phyloP scores from a whole-genome alignment of 1,139 yeast genomes.

The Yamadazyma taylorii region DNA sequence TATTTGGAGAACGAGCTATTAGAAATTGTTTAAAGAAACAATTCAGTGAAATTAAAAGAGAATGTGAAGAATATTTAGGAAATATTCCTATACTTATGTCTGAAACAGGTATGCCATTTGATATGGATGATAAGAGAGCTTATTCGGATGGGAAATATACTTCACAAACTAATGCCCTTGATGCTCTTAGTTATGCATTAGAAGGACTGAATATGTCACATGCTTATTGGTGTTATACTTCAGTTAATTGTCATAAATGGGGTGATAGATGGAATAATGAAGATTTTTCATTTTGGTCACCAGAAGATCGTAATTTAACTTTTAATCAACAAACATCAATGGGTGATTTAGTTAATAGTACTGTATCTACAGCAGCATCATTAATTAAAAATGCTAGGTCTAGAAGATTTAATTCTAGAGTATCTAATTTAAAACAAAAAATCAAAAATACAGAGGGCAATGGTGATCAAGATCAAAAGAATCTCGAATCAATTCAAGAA shows the following conservation, averaged over 20 bases:
- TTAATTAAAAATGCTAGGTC: slow-evolving; percentile 12
- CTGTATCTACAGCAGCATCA: slow-evolving; percentile 16
- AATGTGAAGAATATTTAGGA: slow-evolving; percentile 62
- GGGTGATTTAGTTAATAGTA: slow-evolving; percentile 13
- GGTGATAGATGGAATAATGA: slow-evolving; percentile 96
- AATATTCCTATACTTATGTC: slow-evolving; percentile 72
- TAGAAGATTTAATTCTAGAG: slow-evolving; percentile 11
- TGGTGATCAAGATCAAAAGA: no score
- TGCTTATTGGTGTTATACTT: slow-evolving; percentile 84
- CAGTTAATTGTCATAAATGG: slow-evolving; percentile 69
- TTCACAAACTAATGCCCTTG: slow-evolving; percentile 79
- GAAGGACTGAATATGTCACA: slow-evolving; percentile 72
- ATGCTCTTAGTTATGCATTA: slow-evolving; percentile 75
- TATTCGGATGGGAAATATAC: slow-evolving; percentile 62
- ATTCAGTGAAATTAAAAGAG: slow-evolving; percentile 60
- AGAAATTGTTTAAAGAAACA: slow-evolving; percentile 71
- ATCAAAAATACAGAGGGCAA: slow-evolving; percentile 4
- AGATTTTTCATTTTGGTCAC: slow-evolving; percentile 84
- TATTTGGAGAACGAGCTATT: slow-evolving; percentile 77
- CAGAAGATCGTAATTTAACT: slow-evolving; percentile 51
- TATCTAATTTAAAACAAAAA: slow-evolving; percentile 11
- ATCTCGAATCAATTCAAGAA: slow-evolving; percentile 7
- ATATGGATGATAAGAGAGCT: slow-evolving; percentile 79
- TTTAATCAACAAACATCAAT: slow-evolving; percentile 15
- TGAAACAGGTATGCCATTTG: slow-evolving; percentile 97